A percentile compares a stretch with the other conserved stretches of the same genome.
These are phyloP conservation scores for Furculomyces boomerangus DNA, from an alignment of 371 early-diverging fungal species.

Conservation along the genomic window DNA sequence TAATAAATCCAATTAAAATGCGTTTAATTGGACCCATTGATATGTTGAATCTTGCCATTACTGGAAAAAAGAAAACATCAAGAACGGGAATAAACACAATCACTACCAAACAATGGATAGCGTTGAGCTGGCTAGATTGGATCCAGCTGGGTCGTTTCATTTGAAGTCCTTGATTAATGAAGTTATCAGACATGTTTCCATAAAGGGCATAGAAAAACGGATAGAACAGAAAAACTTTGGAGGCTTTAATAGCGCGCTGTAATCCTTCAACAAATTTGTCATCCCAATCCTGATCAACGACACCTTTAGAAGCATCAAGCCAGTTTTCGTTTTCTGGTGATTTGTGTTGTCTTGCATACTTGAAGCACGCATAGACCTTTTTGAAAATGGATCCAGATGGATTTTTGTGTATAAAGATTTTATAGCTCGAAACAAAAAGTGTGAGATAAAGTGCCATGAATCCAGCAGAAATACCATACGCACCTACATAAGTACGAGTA, in stretches of 20 bases:
- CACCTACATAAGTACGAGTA: background rate
- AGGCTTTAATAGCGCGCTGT: slow-evolving; percentile 38
- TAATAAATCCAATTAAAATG: slow-evolving; percentile 47
- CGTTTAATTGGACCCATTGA: slow-evolving; percentile 45
- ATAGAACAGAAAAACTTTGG: slow-evolving; percentile 47
- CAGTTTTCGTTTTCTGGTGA: slow-evolving; percentile 14
- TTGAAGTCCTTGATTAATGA: slow-evolving; percentile 46
- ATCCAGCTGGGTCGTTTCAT: slow-evolving; percentile 39
- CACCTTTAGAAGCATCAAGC: slow-evolving; percentile 32
- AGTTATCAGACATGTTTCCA: slow-evolving; percentile 52
- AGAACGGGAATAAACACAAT: slow-evolving; percentile 53
- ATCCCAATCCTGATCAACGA: slow-evolving; percentile 31
- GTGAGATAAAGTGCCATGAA: slow-evolving; percentile 19
- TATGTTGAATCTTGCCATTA: slow-evolving; percentile 37
- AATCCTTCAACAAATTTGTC: slow-evolving; percentile 56
- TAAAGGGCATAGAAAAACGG: slow-evolving; percentile 69
- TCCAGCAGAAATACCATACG: background rate
- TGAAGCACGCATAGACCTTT: background rate
- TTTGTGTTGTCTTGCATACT: slow-evolving; percentile 3
- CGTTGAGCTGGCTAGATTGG: slow-evolving; percentile 38
- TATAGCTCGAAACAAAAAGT: slow-evolving; percentile 32
- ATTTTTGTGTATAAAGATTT: slow-evolving; percentile 30
- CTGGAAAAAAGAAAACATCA: slow-evolving; percentile 45
- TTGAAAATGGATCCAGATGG: slow-evolving; percentile 26
- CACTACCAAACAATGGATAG: slow-evolving; percentile 39